Percentiles rank a stretch among this genome's conserved stretches.
Evolutionary conservation across 2,329 filamentous ascomycete species (phyloP).

Genomic region (Periglandula ipomoeae): DNA sequence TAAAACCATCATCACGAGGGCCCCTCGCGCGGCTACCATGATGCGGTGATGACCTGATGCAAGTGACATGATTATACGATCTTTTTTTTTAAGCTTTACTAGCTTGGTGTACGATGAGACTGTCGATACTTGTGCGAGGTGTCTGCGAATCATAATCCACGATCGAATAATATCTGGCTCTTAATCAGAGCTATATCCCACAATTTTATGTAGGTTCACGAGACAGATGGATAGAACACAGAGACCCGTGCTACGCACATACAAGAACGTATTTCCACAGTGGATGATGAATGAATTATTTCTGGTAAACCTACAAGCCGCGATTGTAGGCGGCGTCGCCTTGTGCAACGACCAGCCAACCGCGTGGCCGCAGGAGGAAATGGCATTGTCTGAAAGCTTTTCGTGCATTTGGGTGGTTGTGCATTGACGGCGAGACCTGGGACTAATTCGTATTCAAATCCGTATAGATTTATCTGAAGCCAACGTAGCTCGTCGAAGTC

Average conservation of each 20-base stretch:
- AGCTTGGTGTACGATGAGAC: not conserved
- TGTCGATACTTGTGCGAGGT: not conserved
- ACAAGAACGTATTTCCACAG: not conserved
- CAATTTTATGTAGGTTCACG: no score
- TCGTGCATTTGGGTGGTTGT: no score
- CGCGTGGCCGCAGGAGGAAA: conserved; percentile 21
- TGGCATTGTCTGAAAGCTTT: conserved; percentile 13
- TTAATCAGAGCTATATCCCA: no score
- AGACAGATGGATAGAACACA: no score
- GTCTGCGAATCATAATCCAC: not conserved
- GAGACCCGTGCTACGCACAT: no score
- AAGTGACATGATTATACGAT: conserved; percentile 39
- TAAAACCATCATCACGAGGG: conserved; percentile 64
- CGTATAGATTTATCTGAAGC: not conserved
- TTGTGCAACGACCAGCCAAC: conserved; percentile 18
- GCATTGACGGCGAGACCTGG: not conserved
- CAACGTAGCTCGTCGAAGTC: not conserved
- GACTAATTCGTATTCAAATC: not conserved
- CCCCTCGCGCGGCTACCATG: conserved; percentile 55
- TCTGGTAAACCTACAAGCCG: conserved; percentile 33
- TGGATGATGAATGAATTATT: conserved; percentile 28
- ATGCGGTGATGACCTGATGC: conserved; percentile 61
- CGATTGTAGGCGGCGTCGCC: conserved; percentile 15
- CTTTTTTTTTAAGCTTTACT: not conserved
- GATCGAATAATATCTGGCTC: not conserved